Conservation (phyloP, 116 monocot genomes). For the Zostera marina region DNA sequence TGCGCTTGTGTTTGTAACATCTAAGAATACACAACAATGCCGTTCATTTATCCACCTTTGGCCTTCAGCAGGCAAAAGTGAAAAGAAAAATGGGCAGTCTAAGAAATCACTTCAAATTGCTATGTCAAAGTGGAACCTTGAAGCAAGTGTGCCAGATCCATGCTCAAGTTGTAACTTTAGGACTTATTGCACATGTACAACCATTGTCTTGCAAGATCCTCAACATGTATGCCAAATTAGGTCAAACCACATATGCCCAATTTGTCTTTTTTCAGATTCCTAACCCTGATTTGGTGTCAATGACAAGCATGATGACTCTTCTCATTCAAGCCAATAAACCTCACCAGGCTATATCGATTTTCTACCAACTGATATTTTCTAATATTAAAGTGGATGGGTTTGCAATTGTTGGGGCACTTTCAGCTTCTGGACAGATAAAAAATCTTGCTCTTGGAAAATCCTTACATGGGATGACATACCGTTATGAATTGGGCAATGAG, state of each 20-base stretch:
- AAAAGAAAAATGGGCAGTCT: too few relatives aligned
- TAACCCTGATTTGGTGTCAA: slow-evolving; percentile 36
- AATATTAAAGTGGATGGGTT: slow-evolving; percentile 25
- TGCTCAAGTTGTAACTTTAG: slow-evolving; percentile 25
- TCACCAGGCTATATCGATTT: slow-evolving; percentile 19
- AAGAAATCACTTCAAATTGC: slow-evolving; percentile 5
- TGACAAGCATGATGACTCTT: slow-evolving; percentile 41
- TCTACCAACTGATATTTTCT: slow-evolving; percentile 7
- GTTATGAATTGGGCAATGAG: slow-evolving; percentile 19
- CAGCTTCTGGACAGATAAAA: slow-evolving; percentile 14
- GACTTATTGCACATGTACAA: slow-evolving; percentile 18
- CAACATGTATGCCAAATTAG: slow-evolving; percentile 24
- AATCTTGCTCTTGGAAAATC: slow-evolving; percentile 11
- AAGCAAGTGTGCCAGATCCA: slow-evolving; percentile 29
- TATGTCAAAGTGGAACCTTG: slow-evolving; percentile 11
- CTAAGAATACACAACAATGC: too few relatives aligned
- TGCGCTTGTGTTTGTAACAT: too few relatives aligned
- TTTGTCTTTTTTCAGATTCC: slow-evolving; percentile 28
- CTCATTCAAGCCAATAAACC: slow-evolving; percentile 15
- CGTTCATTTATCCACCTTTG: too few relatives aligned
- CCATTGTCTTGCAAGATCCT: slow-evolving; percentile 35
- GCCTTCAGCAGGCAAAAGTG: too few relatives aligned
- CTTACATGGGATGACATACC: slow-evolving; percentile 33
- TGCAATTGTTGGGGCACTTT: slow-evolving; percentile 29
- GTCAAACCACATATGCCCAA: slow-evolving; percentile 7